phyloP scores from a whole-genome alignment of 345 rosid genomes.

The Cardiospermum halicacabum region DNA sequence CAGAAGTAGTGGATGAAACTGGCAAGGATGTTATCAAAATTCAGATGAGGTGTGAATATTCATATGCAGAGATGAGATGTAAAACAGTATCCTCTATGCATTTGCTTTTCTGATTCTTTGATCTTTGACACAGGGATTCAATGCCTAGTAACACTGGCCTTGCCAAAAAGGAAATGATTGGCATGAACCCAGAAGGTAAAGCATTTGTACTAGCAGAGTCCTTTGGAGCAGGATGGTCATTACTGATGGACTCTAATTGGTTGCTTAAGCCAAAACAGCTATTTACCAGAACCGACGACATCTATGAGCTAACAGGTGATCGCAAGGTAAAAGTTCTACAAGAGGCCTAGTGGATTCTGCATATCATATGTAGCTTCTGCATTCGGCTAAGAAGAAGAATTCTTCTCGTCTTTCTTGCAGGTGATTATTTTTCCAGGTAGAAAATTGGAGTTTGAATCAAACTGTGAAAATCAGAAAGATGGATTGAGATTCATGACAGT shows the following conservation, averaged over 20 bases:
- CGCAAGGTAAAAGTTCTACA: background rate
- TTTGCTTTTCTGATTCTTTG: background rate
- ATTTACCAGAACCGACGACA: background rate
- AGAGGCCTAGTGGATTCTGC: background rate
- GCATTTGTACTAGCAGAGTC: constrained; percentile 20
- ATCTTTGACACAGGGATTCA: constrained; percentile 6
- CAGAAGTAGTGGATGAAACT: constrained; percentile 10
- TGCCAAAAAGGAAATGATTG: constrained; percentile 15
- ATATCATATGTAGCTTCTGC: background rate
- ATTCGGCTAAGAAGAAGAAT: background rate
- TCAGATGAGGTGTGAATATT: constrained; percentile 21
- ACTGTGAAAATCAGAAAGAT: constrained; percentile 3
- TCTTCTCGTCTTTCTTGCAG: background rate
- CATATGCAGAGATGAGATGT: background rate
- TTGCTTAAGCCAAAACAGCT: constrained; percentile 7
- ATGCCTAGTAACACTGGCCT: constrained; percentile 3
- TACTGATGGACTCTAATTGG: constrained; percentile 15
- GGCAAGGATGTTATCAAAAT: constrained; percentile 17
- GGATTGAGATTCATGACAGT: constrained; percentile 10
- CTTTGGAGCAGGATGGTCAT: constrained; percentile 18
- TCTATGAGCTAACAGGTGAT: constrained; percentile 17
- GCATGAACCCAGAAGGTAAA: constrained; percentile 7
- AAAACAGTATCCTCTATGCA: background rate
- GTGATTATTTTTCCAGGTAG: constrained; percentile 20
- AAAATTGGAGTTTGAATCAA: constrained; percentile 14